Base-by-base conservation (phyloP, 2,329 filamentous ascomycete species). In the Microdochium paspali region DNA sequence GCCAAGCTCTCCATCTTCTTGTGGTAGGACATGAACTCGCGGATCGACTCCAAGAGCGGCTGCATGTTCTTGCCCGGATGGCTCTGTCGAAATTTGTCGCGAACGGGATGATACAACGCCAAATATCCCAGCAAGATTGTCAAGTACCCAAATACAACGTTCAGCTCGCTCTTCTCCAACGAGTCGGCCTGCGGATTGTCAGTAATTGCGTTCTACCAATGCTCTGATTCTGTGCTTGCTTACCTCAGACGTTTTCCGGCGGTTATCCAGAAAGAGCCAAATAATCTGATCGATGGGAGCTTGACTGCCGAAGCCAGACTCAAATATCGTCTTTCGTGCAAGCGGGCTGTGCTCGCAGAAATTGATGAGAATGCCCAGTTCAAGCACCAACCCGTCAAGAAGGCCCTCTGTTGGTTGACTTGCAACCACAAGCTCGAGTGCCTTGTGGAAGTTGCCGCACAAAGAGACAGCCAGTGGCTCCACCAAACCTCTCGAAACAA, bases 111-210 rank as follows among this genome's bases (percentile, higher is more conserved):
- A 45, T 71, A 65, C 24, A 93, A 71, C 55, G 82, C 90, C 23
- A 96, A 69, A 54, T 90, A 93, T 18, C 89, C 88, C 2, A 97
- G 73, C 5, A 95, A 72, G 13, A 96, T 83, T 1, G 89, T 83
- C 23, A 96, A 73, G 61, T 95, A 96, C 15, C 89, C 90, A 61
- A 91, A 82, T 1, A 86, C 84, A 24, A 97, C 89, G 55, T 90
- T 89, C 45, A 85, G 76, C 50, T 86, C 82, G 24, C 83, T 84
- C 60, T 90, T 87, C 58, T 88, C 79, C 48, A 83, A 76, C 1
- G 83, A 85, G 56, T 85, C 80, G 49, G 81, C 82, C 77, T 87
- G 53, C 39, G 48, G 10, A 40, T 44, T 47, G 48, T 58, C 50
- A 58, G 58, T 53, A 54, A n/a, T 47, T 53, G 49, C 25, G 20